phyloP scores from a whole-genome alignment of 495 filamentous ascomycete species.

The Pyronema domesticum region DNA sequence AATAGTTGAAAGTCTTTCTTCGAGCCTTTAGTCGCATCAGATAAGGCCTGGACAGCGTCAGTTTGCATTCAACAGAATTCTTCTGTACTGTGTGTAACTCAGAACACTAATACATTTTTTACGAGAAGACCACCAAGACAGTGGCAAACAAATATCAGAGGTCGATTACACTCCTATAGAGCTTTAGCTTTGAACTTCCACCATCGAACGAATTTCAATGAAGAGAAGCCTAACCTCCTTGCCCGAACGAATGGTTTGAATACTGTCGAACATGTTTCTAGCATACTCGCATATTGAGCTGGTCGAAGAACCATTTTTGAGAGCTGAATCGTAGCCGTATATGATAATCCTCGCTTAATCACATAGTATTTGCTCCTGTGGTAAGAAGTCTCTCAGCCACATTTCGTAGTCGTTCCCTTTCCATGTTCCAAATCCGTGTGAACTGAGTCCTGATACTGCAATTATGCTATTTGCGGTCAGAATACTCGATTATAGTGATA shows the following conservation, averaged over 20 bases:
- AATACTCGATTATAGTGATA: no score
- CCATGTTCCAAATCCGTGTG: constrained; percentile 10
- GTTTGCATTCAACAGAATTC: no score
- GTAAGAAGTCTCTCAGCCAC: constrained; percentile 12
- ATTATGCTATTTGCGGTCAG: no score
- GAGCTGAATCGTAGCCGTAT: constrained; percentile 8
- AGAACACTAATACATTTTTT: constrained; percentile 15
- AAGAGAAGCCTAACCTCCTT: background rate
- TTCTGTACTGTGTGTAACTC: background rate
- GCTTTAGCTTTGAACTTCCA: background rate
- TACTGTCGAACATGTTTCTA: background rate
- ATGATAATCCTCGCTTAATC: constrained; percentile 2
- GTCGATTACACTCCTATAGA: constrained; percentile 4
- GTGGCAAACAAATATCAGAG: constrained; percentile 27
- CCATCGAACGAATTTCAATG: no score
- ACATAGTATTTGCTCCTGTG: no score
- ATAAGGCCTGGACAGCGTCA: background rate
- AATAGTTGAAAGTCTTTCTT: background rate
- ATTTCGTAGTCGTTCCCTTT: background rate
- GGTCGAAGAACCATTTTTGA: background rate
- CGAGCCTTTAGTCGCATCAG: background rate
- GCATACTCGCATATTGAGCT: background rate
- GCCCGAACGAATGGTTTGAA: background rate
- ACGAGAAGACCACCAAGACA: no score
- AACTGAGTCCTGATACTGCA: constrained; percentile 4